A percentile compares a stretch with the other conserved stretches of the same genome.
Evolutionary conservation across 345 rosid species (phyloP).

Genomic region (Salix caprea): DNA sequence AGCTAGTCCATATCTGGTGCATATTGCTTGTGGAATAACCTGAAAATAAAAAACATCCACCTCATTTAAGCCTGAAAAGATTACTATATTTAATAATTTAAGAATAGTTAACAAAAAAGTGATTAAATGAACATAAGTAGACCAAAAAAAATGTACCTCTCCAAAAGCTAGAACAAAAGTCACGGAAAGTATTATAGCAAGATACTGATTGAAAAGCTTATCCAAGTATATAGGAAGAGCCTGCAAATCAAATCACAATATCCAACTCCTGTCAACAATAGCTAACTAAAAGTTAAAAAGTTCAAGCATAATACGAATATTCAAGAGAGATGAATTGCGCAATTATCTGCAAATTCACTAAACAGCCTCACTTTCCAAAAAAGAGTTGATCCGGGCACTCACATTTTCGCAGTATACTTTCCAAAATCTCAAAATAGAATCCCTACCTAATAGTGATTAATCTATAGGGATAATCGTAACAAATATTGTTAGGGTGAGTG

Average conservation of each 20-base stretch:
- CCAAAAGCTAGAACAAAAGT: constrained; percentile 88
- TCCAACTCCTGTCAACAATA: not conserved
- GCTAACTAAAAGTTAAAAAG: not conserved
- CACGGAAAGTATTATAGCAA: constrained; percentile 84
- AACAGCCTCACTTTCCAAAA: not conserved
- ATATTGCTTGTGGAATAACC: constrained; percentile 98
- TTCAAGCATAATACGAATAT: not conserved
- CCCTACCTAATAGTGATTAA: not conserved
- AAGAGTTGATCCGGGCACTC: not conserved
- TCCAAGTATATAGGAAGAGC: constrained; percentile 93
- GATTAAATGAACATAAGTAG: not conserved
- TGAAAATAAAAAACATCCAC: constrained; percentile 17
- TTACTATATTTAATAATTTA: not conserved
- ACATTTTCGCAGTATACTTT: not conserved
- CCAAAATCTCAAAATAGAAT: not conserved
- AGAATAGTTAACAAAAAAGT: not conserved
- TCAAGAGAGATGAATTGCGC: not conserved
- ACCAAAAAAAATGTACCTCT: constrained; percentile 54
- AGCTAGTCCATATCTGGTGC: constrained; percentile 89
- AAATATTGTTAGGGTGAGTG: too few relatives aligned
- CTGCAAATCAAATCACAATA: constrained; percentile 38
- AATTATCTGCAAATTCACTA: not conserved
- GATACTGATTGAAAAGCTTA: constrained; percentile 84
- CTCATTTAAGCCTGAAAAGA: not conserved
- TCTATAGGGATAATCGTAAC: not conserved